These are phyloP conservation scores for Schizosaccharomyces pombe DNA, from an alignment of 805 yeast species.

Conservation along the genomic window DNA sequence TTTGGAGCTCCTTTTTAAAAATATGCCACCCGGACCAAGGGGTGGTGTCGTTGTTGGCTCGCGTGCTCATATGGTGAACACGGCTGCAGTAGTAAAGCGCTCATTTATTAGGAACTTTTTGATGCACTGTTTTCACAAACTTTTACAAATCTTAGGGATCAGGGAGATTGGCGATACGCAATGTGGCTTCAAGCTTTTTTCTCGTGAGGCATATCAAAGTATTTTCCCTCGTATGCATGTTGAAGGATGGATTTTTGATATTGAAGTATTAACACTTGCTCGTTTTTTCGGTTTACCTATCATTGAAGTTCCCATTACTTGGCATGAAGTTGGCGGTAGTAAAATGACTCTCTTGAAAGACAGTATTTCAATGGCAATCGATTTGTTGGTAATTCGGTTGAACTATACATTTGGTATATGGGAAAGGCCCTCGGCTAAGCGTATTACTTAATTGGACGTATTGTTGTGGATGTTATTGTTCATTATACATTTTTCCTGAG, in stretches of 20 bases:
- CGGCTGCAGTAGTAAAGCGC: constrained; percentile 91
- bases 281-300: constrained; percentile 42
- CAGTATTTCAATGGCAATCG: constrained; percentile 79
- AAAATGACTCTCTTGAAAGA: constrained; percentile 83
- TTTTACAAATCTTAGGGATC: constrained; percentile 75
- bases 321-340: constrained; percentile 95
- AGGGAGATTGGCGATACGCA: constrained; percentile 77
- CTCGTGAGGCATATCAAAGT: constrained; percentile 33
- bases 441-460: background rate
- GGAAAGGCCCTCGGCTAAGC: background rate
- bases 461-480: background rate
- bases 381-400: constrained; percentile 67
- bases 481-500: background rate
- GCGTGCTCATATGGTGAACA: constrained; percentile 85
- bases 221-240: constrained; percentile 86
- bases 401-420: constrained; percentile 69
- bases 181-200: constrained; percentile 89
- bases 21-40: constrained; percentile 16
- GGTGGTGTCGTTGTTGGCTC: constrained; percentile 71
- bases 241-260: constrained; percentile 96
- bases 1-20: constrained; percentile 17
- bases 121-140: constrained; percentile 76
- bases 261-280: constrained; percentile 68
- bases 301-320: constrained; percentile 62
- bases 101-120: constrained; percentile 68